Evolutionary conservation across 2,329 filamentous ascomycete genomes (phyloP).

Genomic region (Aulographum hederae): DNA sequence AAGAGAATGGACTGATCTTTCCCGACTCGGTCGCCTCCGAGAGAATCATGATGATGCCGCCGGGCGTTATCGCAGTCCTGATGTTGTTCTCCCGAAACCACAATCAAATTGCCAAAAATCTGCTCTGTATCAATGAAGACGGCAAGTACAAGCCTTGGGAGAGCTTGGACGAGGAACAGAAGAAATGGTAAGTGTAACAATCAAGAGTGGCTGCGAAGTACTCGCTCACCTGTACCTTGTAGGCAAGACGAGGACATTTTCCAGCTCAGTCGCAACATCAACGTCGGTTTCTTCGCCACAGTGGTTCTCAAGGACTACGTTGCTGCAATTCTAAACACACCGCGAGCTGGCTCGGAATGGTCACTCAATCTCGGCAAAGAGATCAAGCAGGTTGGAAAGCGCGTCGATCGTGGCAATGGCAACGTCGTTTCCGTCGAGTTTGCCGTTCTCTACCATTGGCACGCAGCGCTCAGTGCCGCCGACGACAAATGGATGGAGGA

Average conservation of each 20-base stretch:
- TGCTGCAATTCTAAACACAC: slow-evolving; percentile 26
- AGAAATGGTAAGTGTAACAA: slow-evolving; percentile 16
- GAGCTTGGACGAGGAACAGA: slow-evolving; percentile 15
- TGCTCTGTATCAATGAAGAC: slow-evolving; percentile 24
- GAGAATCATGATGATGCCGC: slow-evolving; percentile 30
- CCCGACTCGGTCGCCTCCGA: slow-evolving; percentile 26
- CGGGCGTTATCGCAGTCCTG: slow-evolving; percentile 23
- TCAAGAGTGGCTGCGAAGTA: slow-evolving; percentile 2
- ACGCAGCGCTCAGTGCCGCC: slow-evolving; percentile 24
- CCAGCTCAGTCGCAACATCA: slow-evolving; percentile 27
- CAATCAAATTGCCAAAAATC: slow-evolving; percentile 22
- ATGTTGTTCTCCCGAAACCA: slow-evolving; percentile 28
- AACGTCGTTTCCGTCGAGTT: slow-evolving; percentile 29
- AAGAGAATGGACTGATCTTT: slow-evolving; percentile 22
- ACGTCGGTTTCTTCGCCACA: slow-evolving; percentile 27
- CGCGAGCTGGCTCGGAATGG: slow-evolving; percentile 26
- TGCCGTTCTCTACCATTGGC: slow-evolving; percentile 29
- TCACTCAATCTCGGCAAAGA: slow-evolving; percentile 26
- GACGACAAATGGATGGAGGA: slow-evolving; percentile 28
- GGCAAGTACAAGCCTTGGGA: slow-evolving; percentile 25
- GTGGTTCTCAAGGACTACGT: slow-evolving; percentile 29
- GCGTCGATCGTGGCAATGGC: slow-evolving; percentile 23
- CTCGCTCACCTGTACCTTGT: not conserved
- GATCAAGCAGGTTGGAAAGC: slow-evolving; percentile 21
- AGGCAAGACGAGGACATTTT: slow-evolving; percentile 32